A percentile compares a stretch with the other conserved stretches of the same genome.
These are phyloP conservation scores for Daldinia grandis DNA, from an alignment of 495 filamentous ascomycete genomes.

Conservation along the genomic window DNA sequence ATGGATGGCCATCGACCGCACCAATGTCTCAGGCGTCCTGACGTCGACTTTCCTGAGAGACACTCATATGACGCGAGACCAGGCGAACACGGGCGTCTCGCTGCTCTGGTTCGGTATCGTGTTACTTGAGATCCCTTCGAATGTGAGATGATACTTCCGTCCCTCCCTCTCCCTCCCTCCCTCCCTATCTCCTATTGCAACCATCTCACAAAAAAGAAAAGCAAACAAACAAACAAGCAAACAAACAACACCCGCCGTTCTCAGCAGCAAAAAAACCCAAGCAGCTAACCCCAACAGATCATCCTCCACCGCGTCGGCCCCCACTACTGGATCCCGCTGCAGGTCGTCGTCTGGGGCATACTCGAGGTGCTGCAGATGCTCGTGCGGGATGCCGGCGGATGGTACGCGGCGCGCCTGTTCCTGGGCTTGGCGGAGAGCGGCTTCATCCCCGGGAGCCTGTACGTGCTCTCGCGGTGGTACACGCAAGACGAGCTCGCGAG, in stretches of 20 bases:
- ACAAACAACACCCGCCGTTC: too few relatives aligned
- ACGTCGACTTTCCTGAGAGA: slow-evolving; percentile 27
- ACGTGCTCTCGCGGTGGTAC: slow-evolving; percentile 33
- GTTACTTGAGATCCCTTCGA: slow-evolving; percentile 27
- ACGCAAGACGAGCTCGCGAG: slow-evolving; percentile 35
- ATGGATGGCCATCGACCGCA: slow-evolving; percentile 35
- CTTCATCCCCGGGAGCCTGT: slow-evolving; percentile 29
- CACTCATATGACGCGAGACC: slow-evolving; percentile 28
- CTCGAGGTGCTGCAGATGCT: slow-evolving; percentile 31
- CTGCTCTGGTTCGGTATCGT: slow-evolving; percentile 32
- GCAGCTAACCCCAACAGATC: slow-evolving; percentile 18
- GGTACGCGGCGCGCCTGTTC: slow-evolving; percentile 33
- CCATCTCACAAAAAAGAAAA: neutral
- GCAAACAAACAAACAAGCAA: too few relatives aligned
- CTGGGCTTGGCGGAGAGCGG: slow-evolving; percentile 24
- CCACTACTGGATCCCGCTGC: slow-evolving; percentile 32
- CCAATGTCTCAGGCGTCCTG: slow-evolving; percentile 30
- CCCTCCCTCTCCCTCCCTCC: neutral
- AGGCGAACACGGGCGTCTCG: slow-evolving; percentile 28
- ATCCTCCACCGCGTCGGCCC: slow-evolving; percentile 27
- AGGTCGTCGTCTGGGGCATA: slow-evolving; percentile 29
- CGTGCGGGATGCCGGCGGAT: slow-evolving; percentile 21
- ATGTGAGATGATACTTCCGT: neutral
- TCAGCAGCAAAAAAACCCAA: too few relatives aligned
- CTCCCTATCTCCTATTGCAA: neutral